Evolutionary conservation across 1,284 basidiomycete species (phyloP), one percentile per base, ranked within the genome.

Genomic region (Ganoderma sinense): DNA sequence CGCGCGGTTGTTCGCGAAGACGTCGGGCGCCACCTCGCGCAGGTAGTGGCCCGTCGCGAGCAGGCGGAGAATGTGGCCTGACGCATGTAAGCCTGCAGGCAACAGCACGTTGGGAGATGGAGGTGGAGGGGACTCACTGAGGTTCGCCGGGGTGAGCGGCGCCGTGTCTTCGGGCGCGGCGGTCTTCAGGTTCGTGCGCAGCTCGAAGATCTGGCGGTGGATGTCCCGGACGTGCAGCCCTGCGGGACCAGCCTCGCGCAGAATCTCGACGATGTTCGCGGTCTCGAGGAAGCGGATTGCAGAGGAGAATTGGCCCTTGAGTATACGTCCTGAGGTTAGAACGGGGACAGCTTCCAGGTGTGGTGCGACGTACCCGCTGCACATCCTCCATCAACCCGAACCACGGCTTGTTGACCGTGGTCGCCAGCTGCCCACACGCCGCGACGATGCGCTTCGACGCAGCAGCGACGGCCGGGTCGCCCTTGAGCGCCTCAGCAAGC

Each of bases 391-490:
- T 71, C 31, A 73, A 23, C 29, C 69, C 66, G 23, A 62, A 68
- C 68, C 68, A 73, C 6, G 68, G 72, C 31, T 73, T 71, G 58
- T 90, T 88, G 18, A 91, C 87, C 20, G 85, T 86, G 4, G 83
- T 85, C 8, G 84, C 81, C 68, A 92, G 79, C 73, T 92, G 91
- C 2, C 87, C 89, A 36, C 87, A 85, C 2, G 91, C 89, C 40
- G 89, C 86, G 39, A 91, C 84, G 65, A 92, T 89, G 70, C 81
- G 84, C 65, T 86, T 85, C 40, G 88, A 87, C 7, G 91, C 90
- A 43, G 81, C 80, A 2, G 83, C 81, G 3, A 89, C 88, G 2
- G 77, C 80, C 2, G 90, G 88, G 69, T 89, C 85, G n/a, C 86
- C 77, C 0, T 86, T 85, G 51, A 91, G 82, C 36, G 78, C 76